phyloP scores from a whole-genome alignment of 2,329 filamentous ascomycete species.

The Xylaria sp. region DNA sequence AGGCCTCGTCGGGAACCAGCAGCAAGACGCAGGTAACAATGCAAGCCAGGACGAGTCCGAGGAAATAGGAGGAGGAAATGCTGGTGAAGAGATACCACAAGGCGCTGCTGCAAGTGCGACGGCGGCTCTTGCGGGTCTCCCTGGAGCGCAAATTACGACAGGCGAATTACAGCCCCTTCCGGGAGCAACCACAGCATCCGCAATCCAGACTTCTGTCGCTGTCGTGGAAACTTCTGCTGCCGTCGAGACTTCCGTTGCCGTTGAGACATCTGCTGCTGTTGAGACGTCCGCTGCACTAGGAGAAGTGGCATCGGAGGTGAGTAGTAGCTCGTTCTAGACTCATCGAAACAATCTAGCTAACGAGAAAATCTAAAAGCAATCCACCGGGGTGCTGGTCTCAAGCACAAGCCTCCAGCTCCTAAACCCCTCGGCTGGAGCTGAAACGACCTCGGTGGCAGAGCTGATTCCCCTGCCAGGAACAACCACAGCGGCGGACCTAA shows the following conservation, averaged over 20 bases:
- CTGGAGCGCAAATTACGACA: conserved; percentile 40
- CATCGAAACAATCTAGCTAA: neutral
- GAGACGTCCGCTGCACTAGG: conserved; percentile 12
- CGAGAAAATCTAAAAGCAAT: conserved; percentile 14
- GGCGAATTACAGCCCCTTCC: conserved; percentile 42
- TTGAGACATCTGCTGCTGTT: neutral
- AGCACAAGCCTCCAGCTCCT: conserved; percentile 20
- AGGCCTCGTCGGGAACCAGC: conserved; percentile 11
- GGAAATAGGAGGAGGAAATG: neutral
- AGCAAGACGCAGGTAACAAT: neutral
- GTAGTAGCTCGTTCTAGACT: neutral
- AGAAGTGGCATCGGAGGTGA: conserved; percentile 24
- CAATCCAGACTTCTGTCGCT: conserved; percentile 24
- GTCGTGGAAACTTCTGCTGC: conserved; percentile 18
- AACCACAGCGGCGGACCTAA: neutral
- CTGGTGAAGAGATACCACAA: neutral
- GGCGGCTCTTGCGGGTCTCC: conserved; percentile 37
- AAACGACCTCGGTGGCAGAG: conserved; percentile 8
- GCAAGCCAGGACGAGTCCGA: neutral
- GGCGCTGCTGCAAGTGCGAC: conserved; percentile 5
- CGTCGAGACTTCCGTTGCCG: neutral
- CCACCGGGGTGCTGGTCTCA: conserved; percentile 15
- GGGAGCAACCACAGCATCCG: conserved; percentile 17
- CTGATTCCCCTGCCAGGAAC: neutral
- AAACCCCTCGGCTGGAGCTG: neutral